Evolutionary conservation across 495 filamentous ascomycete species (phyloP).

Genomic region (Beverwykella pulmonaria): DNA sequence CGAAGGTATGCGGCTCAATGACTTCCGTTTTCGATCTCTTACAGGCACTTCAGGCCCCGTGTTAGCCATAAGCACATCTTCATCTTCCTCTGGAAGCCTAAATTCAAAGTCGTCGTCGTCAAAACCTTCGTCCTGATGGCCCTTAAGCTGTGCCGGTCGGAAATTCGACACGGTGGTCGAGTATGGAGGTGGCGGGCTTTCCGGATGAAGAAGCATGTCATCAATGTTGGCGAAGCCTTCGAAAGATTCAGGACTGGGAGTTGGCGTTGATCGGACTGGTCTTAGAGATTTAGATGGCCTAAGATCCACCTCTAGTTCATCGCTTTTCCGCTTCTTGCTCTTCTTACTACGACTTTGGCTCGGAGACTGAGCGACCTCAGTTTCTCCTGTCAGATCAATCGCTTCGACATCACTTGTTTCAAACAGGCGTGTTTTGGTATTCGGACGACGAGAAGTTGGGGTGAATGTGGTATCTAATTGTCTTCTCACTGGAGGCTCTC

Average conservation of each 20-base stretch:
- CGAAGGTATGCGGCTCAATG: slow-evolving; percentile 31
- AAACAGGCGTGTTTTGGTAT: neutral
- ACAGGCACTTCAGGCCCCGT: neutral
- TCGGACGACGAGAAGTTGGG: neutral
- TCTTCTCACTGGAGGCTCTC: neutral
- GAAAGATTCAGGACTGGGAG: neutral
- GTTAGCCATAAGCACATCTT: slow-evolving; percentile 25
- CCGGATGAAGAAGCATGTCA: slow-evolving; percentile 3
- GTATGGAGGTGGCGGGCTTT: slow-evolving; percentile 38
- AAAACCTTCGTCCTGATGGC: neutral
- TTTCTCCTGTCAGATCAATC: slow-evolving; percentile 71
- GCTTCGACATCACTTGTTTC: slow-evolving; percentile 54
- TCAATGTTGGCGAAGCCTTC: slow-evolving; percentile 45
- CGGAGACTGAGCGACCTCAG: neutral
- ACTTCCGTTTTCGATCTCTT: slow-evolving; percentile 29
- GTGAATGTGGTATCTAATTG: neutral
- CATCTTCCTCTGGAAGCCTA: slow-evolving; percentile 14
- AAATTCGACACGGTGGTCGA: slow-evolving; percentile 19
- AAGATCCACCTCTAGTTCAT: slow-evolving; percentile 58
- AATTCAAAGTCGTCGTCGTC: slow-evolving; percentile 10
- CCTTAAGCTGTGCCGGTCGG: neutral
- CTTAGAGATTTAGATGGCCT: slow-evolving; percentile 6
- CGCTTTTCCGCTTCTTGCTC: slow-evolving; percentile 74
- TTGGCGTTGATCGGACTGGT: neutral
- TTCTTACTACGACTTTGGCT: slow-evolving; percentile 47